Evolutionary conservation across 2,329 filamentous ascomycete species (phyloP), one percentile per base, ranked within the genome.

Genomic region (Ceratocystis huliohia): DNA sequence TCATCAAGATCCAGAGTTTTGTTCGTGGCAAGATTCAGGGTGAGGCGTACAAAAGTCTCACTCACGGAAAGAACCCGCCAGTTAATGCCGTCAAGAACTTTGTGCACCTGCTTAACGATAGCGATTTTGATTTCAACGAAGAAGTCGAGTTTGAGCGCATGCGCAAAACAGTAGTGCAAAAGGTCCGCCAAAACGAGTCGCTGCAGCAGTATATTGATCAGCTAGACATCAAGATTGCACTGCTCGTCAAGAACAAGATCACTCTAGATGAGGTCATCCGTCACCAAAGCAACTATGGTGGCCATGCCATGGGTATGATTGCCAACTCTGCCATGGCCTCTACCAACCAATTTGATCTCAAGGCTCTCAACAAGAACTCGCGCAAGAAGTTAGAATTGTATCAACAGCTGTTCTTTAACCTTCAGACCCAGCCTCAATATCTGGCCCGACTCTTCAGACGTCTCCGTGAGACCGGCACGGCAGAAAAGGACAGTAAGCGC

Each of bases 211-310:
- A 99, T 73, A 96, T 99, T 71, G 92, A 96, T 72, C 94, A 99
- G 74, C 83, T 99, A 45, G 95, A 99, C 73, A 96, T 99, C 80
- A 99, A 99, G 78, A 99, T 99, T 74, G 94, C 94, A 0, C 83
- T 99, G 2, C 82, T 99, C 20, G 94, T 99, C 72, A 97, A 97
- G 82, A 99, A 99, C 83, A 99, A 99, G 77, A 99, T 99, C 73
- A 97, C 94, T 0, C 82, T 99, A 3, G 94, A 99, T 73, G 95
- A 99, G 76, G 94, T 99, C 33, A 89, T 99, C 66, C 91, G 91
- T 72, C 94, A 97, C 74, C 94, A 99, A 73, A 93, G 88, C 78
- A 95, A 96, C 74, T 96, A 94, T 72, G 94, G 94, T 66, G 92
- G 93, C 1, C 88, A 94, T 72, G 87, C 92, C 25, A 88, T 91